phyloP scores from a whole-genome alignment of 345 rosid species.

The Syzygium oleosum region DNA sequence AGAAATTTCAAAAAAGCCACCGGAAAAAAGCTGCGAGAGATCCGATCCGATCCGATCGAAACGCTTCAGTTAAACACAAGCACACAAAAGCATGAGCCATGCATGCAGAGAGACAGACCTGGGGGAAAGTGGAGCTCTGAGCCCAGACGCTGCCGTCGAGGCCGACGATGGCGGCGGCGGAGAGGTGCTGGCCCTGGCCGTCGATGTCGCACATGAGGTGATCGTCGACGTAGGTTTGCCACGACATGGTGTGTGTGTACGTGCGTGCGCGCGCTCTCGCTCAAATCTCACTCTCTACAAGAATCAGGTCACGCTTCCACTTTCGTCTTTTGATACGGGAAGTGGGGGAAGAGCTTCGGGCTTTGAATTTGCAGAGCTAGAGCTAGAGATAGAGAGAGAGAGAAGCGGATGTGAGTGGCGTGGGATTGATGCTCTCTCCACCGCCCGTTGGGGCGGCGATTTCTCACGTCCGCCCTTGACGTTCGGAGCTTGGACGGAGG shows the following conservation, averaged over 20 bases:
- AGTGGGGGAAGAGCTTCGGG: neutral
- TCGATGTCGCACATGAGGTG: conserved; percentile 85
- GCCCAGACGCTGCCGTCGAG: conserved; percentile 87
- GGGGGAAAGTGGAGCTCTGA: conserved; percentile 66
- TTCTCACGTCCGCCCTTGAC: neutral
- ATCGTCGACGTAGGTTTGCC: conserved; percentile 86
- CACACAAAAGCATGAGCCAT: neutral
- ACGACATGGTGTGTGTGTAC: conserved; percentile 48
- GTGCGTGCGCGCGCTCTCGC: neutral
- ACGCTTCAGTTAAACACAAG: neutral
- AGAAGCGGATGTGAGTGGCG: neutral
- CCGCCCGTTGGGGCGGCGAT: neutral
- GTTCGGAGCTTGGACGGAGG: neutral
- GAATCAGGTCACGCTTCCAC: neutral
- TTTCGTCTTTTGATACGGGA: neutral
- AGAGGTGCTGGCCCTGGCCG: conserved; percentile 49
- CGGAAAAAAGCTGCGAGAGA: neutral
- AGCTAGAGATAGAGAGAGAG: neutral
- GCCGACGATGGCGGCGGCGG: conserved; percentile 74
- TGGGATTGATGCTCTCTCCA: neutral
- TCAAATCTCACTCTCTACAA: neutral
- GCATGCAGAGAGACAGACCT: conserved; percentile 13
- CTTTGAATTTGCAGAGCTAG: neutral
- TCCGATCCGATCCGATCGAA: neutral
- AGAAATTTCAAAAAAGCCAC: neutral